Evolutionary conservation across 164 flowering plant species (phyloP), one percentile per base, ranked within the genome.

Genomic region (Santalum album): DNA sequence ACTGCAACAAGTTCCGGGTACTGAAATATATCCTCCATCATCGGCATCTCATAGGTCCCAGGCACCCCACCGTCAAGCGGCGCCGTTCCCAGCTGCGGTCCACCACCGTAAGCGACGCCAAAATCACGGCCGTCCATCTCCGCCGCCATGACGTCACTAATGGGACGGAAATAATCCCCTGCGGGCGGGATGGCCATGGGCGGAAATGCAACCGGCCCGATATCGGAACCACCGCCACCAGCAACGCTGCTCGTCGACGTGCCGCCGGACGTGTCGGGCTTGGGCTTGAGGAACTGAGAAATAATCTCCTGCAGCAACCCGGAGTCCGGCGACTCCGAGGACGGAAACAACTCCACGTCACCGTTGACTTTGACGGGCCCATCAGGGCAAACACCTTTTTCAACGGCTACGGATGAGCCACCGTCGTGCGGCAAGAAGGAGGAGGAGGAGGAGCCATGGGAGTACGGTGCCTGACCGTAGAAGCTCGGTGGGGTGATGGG

Each of bases 271-370:
- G 21, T 18, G 12, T 34, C 34, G 1, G 73, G 23, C 24, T 49
- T 15, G 1, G 75, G 49, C 53, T 78, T 79, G 35, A 79, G 67
- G 53, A 70, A 87, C 56, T 78, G 75, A 19, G 75, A 74, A 52
- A 87, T 68, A n/a, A 83, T 62, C 56, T 84, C 87, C 24, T 87
- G 70, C 51, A 87, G 51, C 27, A 87, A 55, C 1, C 96, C 96
- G 0, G 96, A 82, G 66, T 72, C 76, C 1, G 81, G 55, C 0
- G 74, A 52, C 51, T 81, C 86, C 12, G 74, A 51, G 16, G 10
- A 6, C 5, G 71, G 65, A 39, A 83, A 78, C 70, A 84, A 75
- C 0, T 70, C 72, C 25, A 51, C 62, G 2, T 49, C 49, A 6
- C 63, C 62, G 5, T 39, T n/a, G n/a, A n/a, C 56, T 22, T 7